Evolutionary conservation across 331 rosid genomes (phyloP).

Genomic region (Malus hybrid): DNA sequence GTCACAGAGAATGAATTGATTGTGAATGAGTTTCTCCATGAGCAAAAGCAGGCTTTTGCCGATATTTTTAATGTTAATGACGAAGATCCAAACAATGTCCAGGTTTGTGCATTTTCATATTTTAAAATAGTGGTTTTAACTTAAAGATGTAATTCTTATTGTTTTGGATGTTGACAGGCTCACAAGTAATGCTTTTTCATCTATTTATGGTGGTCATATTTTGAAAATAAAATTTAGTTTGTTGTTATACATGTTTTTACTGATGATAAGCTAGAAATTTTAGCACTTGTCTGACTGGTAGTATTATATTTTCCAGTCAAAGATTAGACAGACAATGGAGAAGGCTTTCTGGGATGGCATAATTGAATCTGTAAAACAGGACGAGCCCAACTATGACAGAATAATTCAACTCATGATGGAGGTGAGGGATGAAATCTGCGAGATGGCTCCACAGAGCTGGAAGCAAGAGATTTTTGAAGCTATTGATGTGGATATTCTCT

Average conservation of each 20-base stretch:
- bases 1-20: slow-evolving; percentile 63
- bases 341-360: slow-evolving; percentile 90
- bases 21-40: slow-evolving; percentile 78
- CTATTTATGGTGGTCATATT: neutral
- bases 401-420: slow-evolving; percentile 71
- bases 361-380: slow-evolving; percentile 67
- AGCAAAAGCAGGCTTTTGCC: slow-evolving; percentile 36
- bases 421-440: slow-evolving; percentile 84
- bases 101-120: slow-evolving; percentile 40
- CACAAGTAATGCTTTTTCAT: neutral
- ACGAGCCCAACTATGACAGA: slow-evolving; percentile 58
- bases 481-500: slow-evolving; percentile 62
- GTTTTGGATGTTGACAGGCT: neutral
- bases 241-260: neutral
- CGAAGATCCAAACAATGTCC: slow-evolving; percentile 41
- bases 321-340: slow-evolving; percentile 65
- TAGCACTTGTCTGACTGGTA: neutral
- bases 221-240: neutral
- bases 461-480: slow-evolving; percentile 64
- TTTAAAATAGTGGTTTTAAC: neutral
- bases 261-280: neutral
- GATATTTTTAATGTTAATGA: slow-evolving; percentile 39
- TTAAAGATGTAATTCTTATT: neutral
- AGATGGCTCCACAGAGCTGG: slow-evolving; percentile 84
- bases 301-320: slow-evolving; percentile 39